Base-by-base conservation (phyloP, 73 alveolate genomes). In the Uronychia binucleata region DNA sequence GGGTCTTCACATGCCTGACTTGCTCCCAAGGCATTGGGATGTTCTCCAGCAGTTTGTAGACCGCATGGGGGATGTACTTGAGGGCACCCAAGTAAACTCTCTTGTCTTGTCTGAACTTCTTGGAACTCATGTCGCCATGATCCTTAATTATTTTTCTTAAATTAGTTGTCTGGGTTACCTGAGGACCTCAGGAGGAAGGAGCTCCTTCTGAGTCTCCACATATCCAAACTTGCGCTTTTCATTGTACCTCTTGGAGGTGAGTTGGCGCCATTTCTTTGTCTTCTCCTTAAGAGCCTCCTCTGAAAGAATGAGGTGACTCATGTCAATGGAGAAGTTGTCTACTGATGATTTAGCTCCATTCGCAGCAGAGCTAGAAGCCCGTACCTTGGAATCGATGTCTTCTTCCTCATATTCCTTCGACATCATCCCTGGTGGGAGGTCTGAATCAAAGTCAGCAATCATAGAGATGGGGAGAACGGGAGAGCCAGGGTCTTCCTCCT, bases 1-100 rank as follows among this genome's bases (percentile, higher is more conserved):
- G 95, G 1, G 96, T 97, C 80, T 94, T 96, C 60, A 98, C 99
- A 35, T 97, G 95, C 79, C 99, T 81, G 59, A 97, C 98, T 82
- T 99, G 98, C 80, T 99, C 99, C 99, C 99, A 99, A 33, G 99
- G 99, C 98, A 97, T 96, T 0, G 99, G 99, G 93, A 98, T 93
- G 90, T 98, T 97, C 80, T 97, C 99, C 85, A 99, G 95, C 33
- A 99, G 92, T 94, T 99, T 99, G 94, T 97, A 99, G 60, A 99
- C 96, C 59, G 99, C 99, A 83, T 99, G 99, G 28, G 99, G 99
- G 88, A 99, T 94, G 90, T 99, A 99, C 93, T 99, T 99, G 82
- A 99, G 90, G 59, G 99, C 99, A 8, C 99, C 99, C 85, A 97
- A 91, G 85, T 96, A 97, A 13, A 97, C 99, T 88, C 99, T 90